Base-by-base conservation (phyloP, 805 yeast species). In the Ogataea polymorpha region DNA sequence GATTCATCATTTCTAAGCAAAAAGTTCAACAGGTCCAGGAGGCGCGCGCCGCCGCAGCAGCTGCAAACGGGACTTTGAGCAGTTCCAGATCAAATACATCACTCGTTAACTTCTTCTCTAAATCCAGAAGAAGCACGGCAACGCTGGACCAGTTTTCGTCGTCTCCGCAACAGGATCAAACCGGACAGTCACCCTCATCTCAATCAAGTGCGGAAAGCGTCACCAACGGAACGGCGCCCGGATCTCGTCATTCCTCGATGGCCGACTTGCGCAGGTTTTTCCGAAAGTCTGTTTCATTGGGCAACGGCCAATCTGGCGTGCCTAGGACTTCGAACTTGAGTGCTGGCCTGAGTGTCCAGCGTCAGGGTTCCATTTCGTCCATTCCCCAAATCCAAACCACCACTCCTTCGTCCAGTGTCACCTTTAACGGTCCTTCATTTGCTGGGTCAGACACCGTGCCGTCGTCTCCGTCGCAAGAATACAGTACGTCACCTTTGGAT, bases 1-100 rank as follows among this genome's bases (percentile, higher is more conserved):
- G 96, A 31, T 88, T 89, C 57, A 79, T 89, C 36, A 83, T 89
- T 28, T 85, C 95, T 9, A 79, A 86, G 54, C 93, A 83, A 46
- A 76, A 85, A 39, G 78, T 81, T 17, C 80, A 72, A 32, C 79
- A 67, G 49, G 75, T 70, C 14, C 78, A 72, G 50, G 76, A 74
- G 23, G 74, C 73, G 13, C 52, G 61, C 52, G 70, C 49, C 20
- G 63, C 54, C 1, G 58, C 54, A n/a, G 41, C 39, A 2, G 45
- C 41, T 13, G 23, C 48, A 9, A 20, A 37, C 20, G 26, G 16
- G 7, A 30, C 37, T 18, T 30, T 50, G 20, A 55, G 48, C 38
- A 50, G 41, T 15, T 51, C 54, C 13, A 53, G 55, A 34, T 71
- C 77, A 5, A 74, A 71, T 44, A 67, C 77, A 8, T 71, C 77